phyloP scores from a whole-genome alignment of 2,329 filamentous ascomycete species.

The Madurella mycetomatis region DNA sequence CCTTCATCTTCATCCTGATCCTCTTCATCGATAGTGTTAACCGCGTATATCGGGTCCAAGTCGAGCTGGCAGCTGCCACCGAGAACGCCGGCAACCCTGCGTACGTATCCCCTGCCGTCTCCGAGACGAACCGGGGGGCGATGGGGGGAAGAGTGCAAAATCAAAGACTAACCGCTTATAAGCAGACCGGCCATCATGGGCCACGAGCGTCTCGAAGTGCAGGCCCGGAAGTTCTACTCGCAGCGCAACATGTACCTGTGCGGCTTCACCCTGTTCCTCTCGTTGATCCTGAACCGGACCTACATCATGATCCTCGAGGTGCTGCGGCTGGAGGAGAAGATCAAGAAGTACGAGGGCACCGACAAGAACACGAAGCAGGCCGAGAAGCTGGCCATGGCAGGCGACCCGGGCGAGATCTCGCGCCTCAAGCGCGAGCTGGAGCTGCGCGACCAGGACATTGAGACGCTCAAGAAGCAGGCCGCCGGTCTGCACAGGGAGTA shows the following conservation, averaged over 20 bases:
- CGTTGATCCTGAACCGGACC: slow-evolving; percentile 96
- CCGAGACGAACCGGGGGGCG: background rate
- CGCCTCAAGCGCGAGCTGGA: slow-evolving; percentile 66
- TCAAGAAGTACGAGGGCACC: slow-evolving; percentile 73
- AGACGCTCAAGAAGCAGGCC: slow-evolving; percentile 88
- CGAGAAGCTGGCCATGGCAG: slow-evolving; percentile 66
- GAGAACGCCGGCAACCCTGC: slow-evolving; percentile 50
- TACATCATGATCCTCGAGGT: slow-evolving; percentile 96
- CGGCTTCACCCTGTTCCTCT: slow-evolving; percentile 98
- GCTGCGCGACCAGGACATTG: slow-evolving; percentile 76
- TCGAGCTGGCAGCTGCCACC: slow-evolving; percentile 71
- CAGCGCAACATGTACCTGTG: slow-evolving; percentile 99
- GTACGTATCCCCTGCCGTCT: slow-evolving; percentile 38
- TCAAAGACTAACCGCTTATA: slow-evolving; percentile 23
- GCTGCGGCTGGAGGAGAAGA: slow-evolving; percentile 84
- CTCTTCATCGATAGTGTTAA: slow-evolving; percentile 96
- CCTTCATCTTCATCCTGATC: slow-evolving; percentile 97
- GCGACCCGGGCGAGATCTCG: slow-evolving; percentile 71
- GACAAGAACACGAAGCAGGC: slow-evolving; percentile 59
- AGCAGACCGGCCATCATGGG: slow-evolving; percentile 67
- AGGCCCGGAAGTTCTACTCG: slow-evolving; percentile 99
- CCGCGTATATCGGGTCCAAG: slow-evolving; percentile 92
- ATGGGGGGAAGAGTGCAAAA: background rate
- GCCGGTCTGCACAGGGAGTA: slow-evolving; percentile 82
- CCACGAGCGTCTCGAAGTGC: slow-evolving; percentile 94